Evolutionary conservation across 2,329 filamentous ascomycete species (phyloP).

Genomic region (Ampelomyces quisqualis): DNA sequence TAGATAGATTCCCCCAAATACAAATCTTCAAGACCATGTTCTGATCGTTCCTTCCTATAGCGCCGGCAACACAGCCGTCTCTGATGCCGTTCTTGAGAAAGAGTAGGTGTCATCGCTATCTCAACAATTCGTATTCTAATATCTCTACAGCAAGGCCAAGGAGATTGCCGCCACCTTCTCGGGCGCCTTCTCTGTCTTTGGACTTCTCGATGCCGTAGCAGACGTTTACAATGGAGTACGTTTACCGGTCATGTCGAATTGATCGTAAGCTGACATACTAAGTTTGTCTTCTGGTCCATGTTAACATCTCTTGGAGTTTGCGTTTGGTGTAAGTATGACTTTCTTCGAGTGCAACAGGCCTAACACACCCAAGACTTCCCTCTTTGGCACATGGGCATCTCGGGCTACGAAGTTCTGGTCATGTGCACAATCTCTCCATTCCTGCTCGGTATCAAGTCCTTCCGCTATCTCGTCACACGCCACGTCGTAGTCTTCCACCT

Average conservation of each 20-base stretch:
- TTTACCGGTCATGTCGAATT: slow-evolving; percentile 11
- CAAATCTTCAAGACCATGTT: slow-evolving; percentile 37
- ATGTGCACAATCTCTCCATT: slow-evolving; percentile 81
- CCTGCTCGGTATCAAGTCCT: slow-evolving; percentile 67
- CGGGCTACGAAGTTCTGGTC: slow-evolving; percentile 88
- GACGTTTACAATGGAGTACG: slow-evolving; percentile 89
- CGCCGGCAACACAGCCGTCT: slow-evolving; percentile 52
- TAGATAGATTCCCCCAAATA: slow-evolving; percentile 59
- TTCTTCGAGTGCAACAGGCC: background rate
- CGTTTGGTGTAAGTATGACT: slow-evolving; percentile 78
- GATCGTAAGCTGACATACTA: slow-evolving; percentile 12
- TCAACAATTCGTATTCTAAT: slow-evolving; percentile 21
- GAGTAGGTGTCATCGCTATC: slow-evolving; percentile 58
- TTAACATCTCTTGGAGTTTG: slow-evolving; percentile 84
- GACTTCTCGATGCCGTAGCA: slow-evolving; percentile 76
- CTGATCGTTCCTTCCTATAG: slow-evolving; percentile 38
- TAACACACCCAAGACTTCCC: slow-evolving; percentile 69
- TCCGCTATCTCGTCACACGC: slow-evolving; percentile 68
- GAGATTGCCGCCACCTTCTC: slow-evolving; percentile 69
- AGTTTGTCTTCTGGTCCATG: slow-evolving; percentile 96
- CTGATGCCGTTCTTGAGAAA: slow-evolving; percentile 62
- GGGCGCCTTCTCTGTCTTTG: slow-evolving; percentile 69
- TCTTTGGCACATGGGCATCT: slow-evolving; percentile 98
- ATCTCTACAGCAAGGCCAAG: slow-evolving; percentile 66
- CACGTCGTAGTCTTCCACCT: slow-evolving; percentile 73